A percentile compares a stretch with the other conserved stretches of the same genome.
Evolutionary conservation across 495 filamentous ascomycete genomes (phyloP).

Genomic region (Cercophora newfieldiana): DNA sequence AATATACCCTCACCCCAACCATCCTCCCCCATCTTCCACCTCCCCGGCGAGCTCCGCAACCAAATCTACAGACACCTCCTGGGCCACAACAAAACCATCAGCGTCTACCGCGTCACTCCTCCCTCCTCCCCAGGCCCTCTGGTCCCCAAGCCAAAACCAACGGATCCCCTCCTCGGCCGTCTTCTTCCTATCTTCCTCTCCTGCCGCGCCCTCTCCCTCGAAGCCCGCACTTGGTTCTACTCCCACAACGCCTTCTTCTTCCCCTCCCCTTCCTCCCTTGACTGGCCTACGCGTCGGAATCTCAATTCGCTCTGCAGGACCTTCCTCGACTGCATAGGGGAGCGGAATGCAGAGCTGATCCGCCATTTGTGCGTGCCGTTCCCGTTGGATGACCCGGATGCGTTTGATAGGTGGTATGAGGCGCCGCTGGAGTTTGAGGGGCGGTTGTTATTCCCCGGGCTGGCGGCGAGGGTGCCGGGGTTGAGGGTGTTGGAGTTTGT

Average conservation of each 20-base stretch:
- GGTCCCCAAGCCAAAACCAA: background rate
- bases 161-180: background rate
- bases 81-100: background rate
- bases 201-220: background rate
- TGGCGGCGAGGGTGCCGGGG: background rate
- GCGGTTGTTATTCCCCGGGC: background rate
- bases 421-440: background rate
- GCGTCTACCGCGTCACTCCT: background rate
- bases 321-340: background rate
- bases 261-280: background rate
- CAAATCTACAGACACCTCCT: background rate
- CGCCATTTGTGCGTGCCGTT: background rate
- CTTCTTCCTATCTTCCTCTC: background rate
- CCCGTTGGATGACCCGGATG: background rate
- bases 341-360: background rate
- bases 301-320: background rate
- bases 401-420: background rate
- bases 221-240: background rate
- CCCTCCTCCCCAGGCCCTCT: background rate
- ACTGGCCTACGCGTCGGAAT: background rate
- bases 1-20: background rate
- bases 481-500: background rate
- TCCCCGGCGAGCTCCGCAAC: background rate
- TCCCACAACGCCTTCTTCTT: background rate
- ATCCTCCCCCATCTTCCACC: background rate